phyloP scores from a whole-genome alignment of 495 filamentous ascomycete genomes.

The Articulospora tetracladia region DNA sequence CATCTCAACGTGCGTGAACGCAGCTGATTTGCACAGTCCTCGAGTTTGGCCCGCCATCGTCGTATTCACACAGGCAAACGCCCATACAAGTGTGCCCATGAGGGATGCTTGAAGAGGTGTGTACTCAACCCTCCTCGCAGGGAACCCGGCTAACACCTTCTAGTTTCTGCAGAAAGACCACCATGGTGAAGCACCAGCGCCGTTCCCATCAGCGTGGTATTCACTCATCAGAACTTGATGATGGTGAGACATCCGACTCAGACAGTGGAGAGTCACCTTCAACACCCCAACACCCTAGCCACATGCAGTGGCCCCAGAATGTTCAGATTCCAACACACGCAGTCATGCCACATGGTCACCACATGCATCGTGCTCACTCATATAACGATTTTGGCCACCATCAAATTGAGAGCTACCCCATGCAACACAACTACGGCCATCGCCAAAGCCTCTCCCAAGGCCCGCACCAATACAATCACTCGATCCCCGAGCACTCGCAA shows the following conservation, averaged over 20 bases:
- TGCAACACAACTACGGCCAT: slow-evolving; percentile 34
- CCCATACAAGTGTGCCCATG: slow-evolving; percentile 76
- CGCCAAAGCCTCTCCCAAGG: slow-evolving; percentile 42
- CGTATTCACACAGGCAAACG: slow-evolving; percentile 84
- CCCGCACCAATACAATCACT: slow-evolving; percentile 28
- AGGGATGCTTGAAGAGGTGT: slow-evolving; percentile 79
- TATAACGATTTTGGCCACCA: slow-evolving; percentile 43
- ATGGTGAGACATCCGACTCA: slow-evolving; percentile 53
- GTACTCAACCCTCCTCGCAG: slow-evolving; percentile 11
- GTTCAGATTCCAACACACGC: slow-evolving; percentile 12
- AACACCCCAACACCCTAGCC: slow-evolving; percentile 42
- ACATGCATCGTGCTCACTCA: slow-evolving; percentile 37
- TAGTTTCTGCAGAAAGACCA: slow-evolving; percentile 87
- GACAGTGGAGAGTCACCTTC: slow-evolving; percentile 47
- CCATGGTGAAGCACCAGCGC: slow-evolving; percentile 78
- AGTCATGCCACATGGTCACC: slow-evolving; percentile 17
- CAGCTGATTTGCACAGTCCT: slow-evolving; percentile 53
- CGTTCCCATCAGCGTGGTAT: slow-evolving; percentile 64
- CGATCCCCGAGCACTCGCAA: slow-evolving; percentile 16
- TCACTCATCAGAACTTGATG: slow-evolving; percentile 44
- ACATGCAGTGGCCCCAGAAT: slow-evolving; percentile 27
- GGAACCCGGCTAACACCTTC: slow-evolving; percentile 7
- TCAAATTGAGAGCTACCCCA: slow-evolving; percentile 34
- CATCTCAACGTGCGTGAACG: not conserved
- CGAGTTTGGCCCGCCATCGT: slow-evolving; percentile 80